phyloP scores from a whole-genome alignment of 148 eudicot species.

The Rhododendron vialii region DNA sequence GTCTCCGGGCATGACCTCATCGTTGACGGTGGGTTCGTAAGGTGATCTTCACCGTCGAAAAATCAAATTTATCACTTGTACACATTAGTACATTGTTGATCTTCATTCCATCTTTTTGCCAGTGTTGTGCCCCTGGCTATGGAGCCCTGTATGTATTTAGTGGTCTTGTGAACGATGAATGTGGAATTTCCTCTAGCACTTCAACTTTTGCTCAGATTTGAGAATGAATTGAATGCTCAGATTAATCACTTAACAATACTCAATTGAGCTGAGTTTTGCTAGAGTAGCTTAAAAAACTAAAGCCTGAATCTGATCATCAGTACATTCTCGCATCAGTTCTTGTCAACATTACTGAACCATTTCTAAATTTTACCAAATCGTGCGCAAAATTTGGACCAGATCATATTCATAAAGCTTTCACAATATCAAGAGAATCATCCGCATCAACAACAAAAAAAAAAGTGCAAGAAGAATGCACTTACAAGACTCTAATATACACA shows the following conservation, averaged over 20 bases:
- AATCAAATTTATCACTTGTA: background rate
- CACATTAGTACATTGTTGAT: background rate
- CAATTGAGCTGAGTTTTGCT: background rate
- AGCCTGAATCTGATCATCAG: background rate
- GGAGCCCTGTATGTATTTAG: background rate
- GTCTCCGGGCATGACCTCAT: constrained; percentile 19
- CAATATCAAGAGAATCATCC: background rate
- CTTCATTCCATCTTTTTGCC: background rate
- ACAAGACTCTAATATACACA: background rate
- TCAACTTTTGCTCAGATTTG: background rate
- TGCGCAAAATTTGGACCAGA: background rate
- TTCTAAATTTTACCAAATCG: background rate
- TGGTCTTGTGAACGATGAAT: background rate
- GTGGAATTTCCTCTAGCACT: background rate
- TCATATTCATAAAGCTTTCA: background rate
- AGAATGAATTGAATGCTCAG: background rate
- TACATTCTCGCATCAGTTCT: background rate
- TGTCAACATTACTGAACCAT: background rate
- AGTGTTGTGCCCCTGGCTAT: background rate
- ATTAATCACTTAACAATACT: background rate
- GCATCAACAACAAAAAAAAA: background rate
- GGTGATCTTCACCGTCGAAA: background rate
- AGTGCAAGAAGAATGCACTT: background rate
- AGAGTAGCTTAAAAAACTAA: background rate
- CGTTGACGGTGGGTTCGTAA: constrained; percentile 15